Percentiles rank a stretch among this genome's conserved stretches.
phyloP scores from a whole-genome alignment of 805 yeast genomes.

The Komagataella ulmi region DNA sequence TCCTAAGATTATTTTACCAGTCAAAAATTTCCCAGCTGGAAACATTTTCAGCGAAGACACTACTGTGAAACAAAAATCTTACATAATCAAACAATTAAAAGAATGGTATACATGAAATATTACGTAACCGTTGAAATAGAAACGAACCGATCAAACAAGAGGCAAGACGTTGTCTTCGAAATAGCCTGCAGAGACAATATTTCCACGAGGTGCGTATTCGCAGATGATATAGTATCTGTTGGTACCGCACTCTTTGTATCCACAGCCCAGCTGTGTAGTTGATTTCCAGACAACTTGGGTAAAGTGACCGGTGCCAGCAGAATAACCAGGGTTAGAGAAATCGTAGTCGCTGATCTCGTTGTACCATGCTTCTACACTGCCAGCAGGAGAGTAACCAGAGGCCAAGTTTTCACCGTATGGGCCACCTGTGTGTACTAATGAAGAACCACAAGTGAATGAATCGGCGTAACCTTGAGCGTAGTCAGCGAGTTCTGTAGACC shows the following conservation, averaged over 20 bases:
- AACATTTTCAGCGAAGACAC: background rate
- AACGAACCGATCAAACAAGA: background rate
- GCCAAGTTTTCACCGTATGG: conserved; percentile 68
- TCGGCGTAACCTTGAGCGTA: conserved; percentile 48
- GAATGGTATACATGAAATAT: background rate
- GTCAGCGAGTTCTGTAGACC: conserved; percentile 39
- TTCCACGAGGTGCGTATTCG: conserved; percentile 68
- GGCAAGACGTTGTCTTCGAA: conserved; percentile 22
- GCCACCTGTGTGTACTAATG: conserved; percentile 48
- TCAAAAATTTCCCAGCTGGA: background rate
- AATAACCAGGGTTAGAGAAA: conserved; percentile 33
- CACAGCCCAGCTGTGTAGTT: conserved; percentile 59
- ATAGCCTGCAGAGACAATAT: conserved; percentile 30
- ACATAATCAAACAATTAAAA: background rate
- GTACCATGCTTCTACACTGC: conserved; percentile 69
- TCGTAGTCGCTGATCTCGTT: conserved; percentile 42
- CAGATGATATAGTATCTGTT: conserved; percentile 45
- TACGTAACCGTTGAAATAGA: background rate
- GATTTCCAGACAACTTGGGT: conserved; percentile 69
- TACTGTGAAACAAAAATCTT: background rate
- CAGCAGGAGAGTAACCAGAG: conserved; percentile 45
- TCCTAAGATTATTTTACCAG: background rate
- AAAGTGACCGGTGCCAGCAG: conserved; percentile 57
- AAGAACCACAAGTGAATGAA: conserved; percentile 38
- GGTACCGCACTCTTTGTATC: conserved; percentile 40